A percentile compares a stretch with the other conserved stretches of the same genome.
phyloP scores from a whole-genome alignment of 2,329 filamentous ascomycete species.

The Cytospora piceicola region DNA sequence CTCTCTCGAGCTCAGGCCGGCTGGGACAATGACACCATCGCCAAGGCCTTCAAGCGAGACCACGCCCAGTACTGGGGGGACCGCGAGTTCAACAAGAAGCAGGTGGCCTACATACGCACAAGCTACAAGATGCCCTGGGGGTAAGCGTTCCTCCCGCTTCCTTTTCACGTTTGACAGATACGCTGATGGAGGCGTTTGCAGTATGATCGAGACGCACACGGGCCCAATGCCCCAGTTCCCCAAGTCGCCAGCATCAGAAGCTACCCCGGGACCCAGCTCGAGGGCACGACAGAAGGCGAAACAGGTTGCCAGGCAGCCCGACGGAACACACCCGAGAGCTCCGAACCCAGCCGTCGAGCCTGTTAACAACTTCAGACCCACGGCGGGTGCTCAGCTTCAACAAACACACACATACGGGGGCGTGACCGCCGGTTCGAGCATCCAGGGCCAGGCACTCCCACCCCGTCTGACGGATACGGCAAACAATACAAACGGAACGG shows the following conservation, averaged over 20 bases:
- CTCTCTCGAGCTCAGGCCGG: conserved; percentile 10
- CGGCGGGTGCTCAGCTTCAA: neutral
- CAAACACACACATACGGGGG: neutral
- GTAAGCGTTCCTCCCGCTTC: conserved; percentile 1
- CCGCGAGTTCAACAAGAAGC: conserved; percentile 23
- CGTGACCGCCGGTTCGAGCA: neutral
- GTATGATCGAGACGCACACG: conserved; percentile 11
- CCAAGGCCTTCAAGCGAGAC: conserved; percentile 26
- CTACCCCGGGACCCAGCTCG: neutral
- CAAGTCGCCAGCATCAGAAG: conserved; percentile 1
- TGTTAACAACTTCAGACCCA: neutral
- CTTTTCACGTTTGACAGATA: no score
- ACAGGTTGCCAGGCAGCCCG: no score
- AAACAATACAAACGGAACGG: neutral
- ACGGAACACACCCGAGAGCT: neutral
- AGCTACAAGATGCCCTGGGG: conserved; percentile 20
- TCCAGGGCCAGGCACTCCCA: neutral
- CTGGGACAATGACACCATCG: conserved; percentile 19
- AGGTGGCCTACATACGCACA: conserved; percentile 25
- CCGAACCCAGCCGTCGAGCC: neutral
- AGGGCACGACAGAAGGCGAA: neutral
- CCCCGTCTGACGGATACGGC: neutral
- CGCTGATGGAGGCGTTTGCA: neutral
- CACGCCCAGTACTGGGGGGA: conserved; percentile 14
- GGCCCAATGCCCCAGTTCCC: conserved; percentile 23